Percentiles rank a stretch among this genome's conserved stretches.
These are phyloP conservation scores for Brassica juncea DNA, from an alignment of 345 rosid species.

Conservation along the genomic window DNA sequence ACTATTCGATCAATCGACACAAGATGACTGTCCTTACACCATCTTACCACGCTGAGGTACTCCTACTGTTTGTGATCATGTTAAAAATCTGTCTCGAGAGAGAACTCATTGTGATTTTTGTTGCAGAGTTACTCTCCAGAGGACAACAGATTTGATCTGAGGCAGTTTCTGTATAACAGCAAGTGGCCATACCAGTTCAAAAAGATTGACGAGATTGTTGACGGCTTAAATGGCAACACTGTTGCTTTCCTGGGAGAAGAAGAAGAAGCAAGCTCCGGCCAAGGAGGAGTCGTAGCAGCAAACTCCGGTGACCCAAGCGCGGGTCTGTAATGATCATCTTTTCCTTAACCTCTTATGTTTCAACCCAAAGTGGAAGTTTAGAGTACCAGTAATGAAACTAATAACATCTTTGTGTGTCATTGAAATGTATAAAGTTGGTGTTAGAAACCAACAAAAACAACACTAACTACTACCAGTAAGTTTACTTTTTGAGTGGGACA, in stretches of 20 bases:
- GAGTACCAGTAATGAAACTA: not conserved
- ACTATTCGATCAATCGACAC: slow-evolving; percentile 92
- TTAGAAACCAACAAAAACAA: not conserved
- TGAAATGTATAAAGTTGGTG: not conserved
- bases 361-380: slow-evolving; percentile 10
- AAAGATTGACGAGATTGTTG: slow-evolving; percentile 82
- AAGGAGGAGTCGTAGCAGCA: slow-evolving; percentile 67
- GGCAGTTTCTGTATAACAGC: slow-evolving; percentile 83
- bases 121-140: slow-evolving; percentile 93
- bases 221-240: slow-evolving; percentile 55
- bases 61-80: slow-evolving; percentile 2
- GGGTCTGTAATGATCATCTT: slow-evolving; percentile 43
- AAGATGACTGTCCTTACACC: slow-evolving; percentile 96
- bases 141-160: slow-evolving; percentile 86
- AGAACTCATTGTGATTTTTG: not conserved
- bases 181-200: slow-evolving; percentile 88
- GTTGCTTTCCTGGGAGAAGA: slow-evolving; percentile 48
- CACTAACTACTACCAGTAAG: not conserved
- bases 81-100: not conserved
- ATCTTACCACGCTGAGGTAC: slow-evolving; percentile 95
- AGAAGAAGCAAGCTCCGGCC: slow-evolving; percentile 28
- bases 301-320: slow-evolving; percentile 66
- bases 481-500: not conserved
- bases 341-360: not conserved
- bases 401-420: not conserved